These are phyloP conservation scores for Salix suchowensis DNA, from an alignment of 345 rosid species.

Conservation along the genomic window DNA sequence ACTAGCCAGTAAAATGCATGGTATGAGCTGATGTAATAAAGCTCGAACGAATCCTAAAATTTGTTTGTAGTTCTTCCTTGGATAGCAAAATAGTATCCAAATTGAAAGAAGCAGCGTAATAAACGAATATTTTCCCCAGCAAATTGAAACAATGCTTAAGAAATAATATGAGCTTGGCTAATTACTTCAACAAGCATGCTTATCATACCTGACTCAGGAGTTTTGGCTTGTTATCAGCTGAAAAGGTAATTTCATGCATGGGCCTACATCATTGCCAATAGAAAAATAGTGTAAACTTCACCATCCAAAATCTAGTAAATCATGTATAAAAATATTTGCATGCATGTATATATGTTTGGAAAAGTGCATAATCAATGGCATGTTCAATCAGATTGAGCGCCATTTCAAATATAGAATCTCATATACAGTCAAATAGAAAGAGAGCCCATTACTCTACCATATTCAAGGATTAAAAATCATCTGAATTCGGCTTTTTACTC, in stretches of 20 bases:
- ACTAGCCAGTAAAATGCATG: neutral
- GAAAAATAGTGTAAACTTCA: slow-evolving; percentile 1
- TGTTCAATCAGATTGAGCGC: neutral
- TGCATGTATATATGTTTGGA: neutral
- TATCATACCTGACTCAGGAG: slow-evolving; percentile 82
- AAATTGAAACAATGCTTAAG: slow-evolving; percentile 5
- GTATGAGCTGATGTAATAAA: neutral
- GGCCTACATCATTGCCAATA: slow-evolving; percentile 51
- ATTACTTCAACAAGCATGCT: slow-evolving; percentile 7
- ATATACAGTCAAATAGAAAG: neutral
- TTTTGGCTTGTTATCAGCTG: slow-evolving; percentile 88
- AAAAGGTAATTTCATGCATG: slow-evolving; percentile 92
- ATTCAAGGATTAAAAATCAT: neutral
- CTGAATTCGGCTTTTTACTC: neutral
- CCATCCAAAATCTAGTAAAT: slow-evolving; percentile 4
- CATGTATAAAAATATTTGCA: neutral
- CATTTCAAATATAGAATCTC: neutral
- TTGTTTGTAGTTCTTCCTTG: neutral
- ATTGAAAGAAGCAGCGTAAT: neutral
- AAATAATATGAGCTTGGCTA: neutral
- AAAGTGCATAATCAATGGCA: neutral
- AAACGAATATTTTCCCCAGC: slow-evolving; percentile 1
- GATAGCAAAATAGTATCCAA: slow-evolving; percentile 1
- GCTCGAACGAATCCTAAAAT: neutral
- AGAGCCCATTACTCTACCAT: neutral